Percentiles rank a stretch among this genome's conserved stretches.
These are phyloP conservation scores for Entonaema liquescens DNA, from an alignment of 495 filamentous ascomycete genomes.

Conservation along the genomic window DNA sequence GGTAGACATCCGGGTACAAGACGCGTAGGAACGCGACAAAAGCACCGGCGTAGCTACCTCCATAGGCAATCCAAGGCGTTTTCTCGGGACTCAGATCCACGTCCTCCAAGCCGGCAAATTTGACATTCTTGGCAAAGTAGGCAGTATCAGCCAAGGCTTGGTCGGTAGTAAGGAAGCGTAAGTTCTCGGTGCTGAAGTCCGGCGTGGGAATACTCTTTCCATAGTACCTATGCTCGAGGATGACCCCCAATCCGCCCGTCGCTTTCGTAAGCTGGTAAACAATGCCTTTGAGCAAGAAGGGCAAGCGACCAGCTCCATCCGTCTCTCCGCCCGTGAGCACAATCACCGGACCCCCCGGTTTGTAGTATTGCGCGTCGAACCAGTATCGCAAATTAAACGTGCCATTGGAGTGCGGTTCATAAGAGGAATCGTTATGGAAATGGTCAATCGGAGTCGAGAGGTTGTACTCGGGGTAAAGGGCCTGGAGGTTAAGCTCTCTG, in stretches of 20 bases:
- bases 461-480: constrained; percentile 66
- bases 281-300: constrained; percentile 75
- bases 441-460: constrained; percentile 76
- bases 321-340: constrained; percentile 75
- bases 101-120: constrained; percentile 71
- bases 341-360: constrained; percentile 75
- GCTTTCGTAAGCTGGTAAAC: constrained; percentile 67
- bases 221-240: constrained; percentile 81
- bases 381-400: constrained; percentile 74
- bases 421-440: constrained; percentile 74
- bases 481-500: constrained; percentile 50
- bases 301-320: constrained; percentile 61
- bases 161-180: constrained; percentile 79
- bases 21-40: constrained; percentile 75
- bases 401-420: constrained; percentile 71
- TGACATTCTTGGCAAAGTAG: constrained; percentile 74
- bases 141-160: constrained; percentile 76
- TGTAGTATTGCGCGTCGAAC: constrained; percentile 74
- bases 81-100: constrained; percentile 64
- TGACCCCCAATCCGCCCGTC: constrained; percentile 74
- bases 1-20: constrained; percentile 73
- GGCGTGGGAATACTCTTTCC: constrained; percentile 66
- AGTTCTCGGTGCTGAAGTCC: constrained; percentile 68
- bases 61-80: constrained; percentile 74
- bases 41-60: constrained; percentile 77